Evolutionary conservation across 345 rosid species (phyloP), one percentile per base, ranked within the genome.

Genomic region (Citrus cavaleriei): DNA sequence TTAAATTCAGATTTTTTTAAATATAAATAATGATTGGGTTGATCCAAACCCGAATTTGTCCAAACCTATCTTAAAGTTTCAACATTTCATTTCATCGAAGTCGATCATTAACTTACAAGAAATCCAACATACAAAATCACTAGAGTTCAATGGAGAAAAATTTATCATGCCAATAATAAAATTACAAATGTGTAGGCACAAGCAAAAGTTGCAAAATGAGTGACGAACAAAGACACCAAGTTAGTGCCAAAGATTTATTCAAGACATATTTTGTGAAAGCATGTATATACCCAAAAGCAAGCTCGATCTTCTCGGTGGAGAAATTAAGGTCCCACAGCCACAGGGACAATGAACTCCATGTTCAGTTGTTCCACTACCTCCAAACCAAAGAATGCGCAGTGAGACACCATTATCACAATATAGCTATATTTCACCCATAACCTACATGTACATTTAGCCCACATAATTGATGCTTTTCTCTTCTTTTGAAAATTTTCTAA

Each of bases 11-110:
- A 40, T 40, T 40, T 9, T 2, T 40, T 40, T 8, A 0, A 40
- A 0, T 1, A 2, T 2, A 0, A 40, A 0, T 2, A 40, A 40
- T 40, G 0, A 40, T 40, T 40, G 0, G 1, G 0, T 10, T 40
- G 13, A 40, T 40, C 3, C 3, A 2, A 40, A 10, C 4, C 0
- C 3, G 3, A 10, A 40, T 40, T 40, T 40, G 5, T 40, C 46
- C 13, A 40, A 40, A 0, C 46, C 13, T 40, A 40, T 40, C 46
- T 40, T 10, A 9, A 40, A 40, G 13, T 10, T 0, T 40, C 13
- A 2, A 10, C 46, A 40, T 40, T 40, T 40, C 13, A 40, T 10
- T 38, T 10, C 46, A 40, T 40, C 13, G 46, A 40, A 40, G 46
- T 10, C 46, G 3, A 40, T 40, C 12, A 40, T 40, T 40, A 10